Percentiles rank a stretch among this genome's conserved stretches.
These are phyloP conservation scores for Backusella tarrabulga DNA, from an alignment of 192 early-diverging fungal genomes.

Conservation along the genomic window DNA sequence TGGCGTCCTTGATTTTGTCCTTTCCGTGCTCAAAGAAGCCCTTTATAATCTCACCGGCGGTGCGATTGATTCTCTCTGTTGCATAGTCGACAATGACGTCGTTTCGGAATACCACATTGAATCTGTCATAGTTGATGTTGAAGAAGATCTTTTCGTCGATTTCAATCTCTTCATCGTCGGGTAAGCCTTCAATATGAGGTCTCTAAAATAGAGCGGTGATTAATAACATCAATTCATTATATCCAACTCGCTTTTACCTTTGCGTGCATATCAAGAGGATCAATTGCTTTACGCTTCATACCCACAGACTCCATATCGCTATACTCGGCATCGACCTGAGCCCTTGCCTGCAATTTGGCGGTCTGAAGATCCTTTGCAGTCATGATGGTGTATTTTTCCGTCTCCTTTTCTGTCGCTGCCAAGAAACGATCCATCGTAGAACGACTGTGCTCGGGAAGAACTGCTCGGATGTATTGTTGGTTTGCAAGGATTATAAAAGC, in stretches of 20 bases:
- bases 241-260: not conserved
- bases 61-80: constrained; percentile 57
- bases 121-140: constrained; percentile 63
- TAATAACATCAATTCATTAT: no score
- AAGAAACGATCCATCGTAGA: constrained; percentile 61
- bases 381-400: constrained; percentile 54
- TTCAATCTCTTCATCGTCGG: constrained; percentile 35
- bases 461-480: constrained; percentile 61
- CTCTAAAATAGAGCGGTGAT: not conserved
- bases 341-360: constrained; percentile 46
- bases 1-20: constrained; percentile 50
- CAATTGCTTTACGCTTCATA: constrained; percentile 40
- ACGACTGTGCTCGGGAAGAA: constrained; percentile 55
- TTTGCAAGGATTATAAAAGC: constrained; percentile 55
- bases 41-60: constrained; percentile 59
- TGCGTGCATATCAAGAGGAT: not conserved
- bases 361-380: constrained; percentile 61
- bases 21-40: constrained; percentile 58
- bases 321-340: constrained; percentile 50
- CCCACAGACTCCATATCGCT: constrained; percentile 44
- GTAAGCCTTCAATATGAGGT: not conserved
- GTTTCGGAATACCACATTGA: constrained; percentile 66
- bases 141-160: constrained; percentile 63
- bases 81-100: constrained; percentile 58
- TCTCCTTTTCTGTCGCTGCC: constrained; percentile 57